Evolutionary conservation across 2,329 filamentous ascomycete genomes (phyloP).

Genomic region (Harringtonia aguacate): DNA sequence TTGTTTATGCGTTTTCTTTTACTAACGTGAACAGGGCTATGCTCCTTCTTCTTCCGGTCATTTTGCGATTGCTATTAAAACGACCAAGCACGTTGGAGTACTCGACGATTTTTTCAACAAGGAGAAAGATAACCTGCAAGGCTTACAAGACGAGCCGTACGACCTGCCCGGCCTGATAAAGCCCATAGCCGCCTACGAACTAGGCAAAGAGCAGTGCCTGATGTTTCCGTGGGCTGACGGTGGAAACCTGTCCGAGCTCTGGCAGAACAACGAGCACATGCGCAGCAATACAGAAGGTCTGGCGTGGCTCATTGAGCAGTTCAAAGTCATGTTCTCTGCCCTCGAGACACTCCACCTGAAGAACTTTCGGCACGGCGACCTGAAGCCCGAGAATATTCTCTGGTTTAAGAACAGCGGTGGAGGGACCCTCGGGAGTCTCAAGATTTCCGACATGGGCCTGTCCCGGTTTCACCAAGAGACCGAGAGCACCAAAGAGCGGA

Average conservation of each 20-base stretch:
- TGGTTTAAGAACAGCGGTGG: neutral
- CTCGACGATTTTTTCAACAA: neutral
- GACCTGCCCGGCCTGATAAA: conserved; percentile 7
- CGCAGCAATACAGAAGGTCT: neutral
- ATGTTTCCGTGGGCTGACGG: conserved; percentile 12
- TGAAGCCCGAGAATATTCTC: conserved; percentile 10
- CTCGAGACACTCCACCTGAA: conserved; percentile 2
- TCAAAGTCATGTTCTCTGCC: conserved; percentile 3
- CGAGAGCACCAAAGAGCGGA: neutral
- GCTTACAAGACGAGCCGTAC: neutral
- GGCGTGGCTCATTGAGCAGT: conserved; percentile 1
- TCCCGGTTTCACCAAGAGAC: conserved; percentile 5
- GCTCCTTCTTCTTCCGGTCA: too few species aligned
- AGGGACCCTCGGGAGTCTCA: too few species aligned
- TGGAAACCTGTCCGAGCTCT: conserved; percentile 6
- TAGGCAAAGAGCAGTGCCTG: conserved; percentile 5
- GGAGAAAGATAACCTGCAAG: neutral
- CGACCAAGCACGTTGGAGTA: neutral
- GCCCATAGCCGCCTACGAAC: conserved; percentile 8
- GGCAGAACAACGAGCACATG: neutral
- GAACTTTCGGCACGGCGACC: conserved; percentile 9
- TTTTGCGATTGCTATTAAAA: neutral
- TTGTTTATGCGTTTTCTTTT: too few species aligned
- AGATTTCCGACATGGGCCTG: conserved; percentile 10
- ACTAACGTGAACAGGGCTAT: neutral